Conservation (phyloP, 371 early-diverging fungal species). For the Chytridium lagenaria region DNA sequence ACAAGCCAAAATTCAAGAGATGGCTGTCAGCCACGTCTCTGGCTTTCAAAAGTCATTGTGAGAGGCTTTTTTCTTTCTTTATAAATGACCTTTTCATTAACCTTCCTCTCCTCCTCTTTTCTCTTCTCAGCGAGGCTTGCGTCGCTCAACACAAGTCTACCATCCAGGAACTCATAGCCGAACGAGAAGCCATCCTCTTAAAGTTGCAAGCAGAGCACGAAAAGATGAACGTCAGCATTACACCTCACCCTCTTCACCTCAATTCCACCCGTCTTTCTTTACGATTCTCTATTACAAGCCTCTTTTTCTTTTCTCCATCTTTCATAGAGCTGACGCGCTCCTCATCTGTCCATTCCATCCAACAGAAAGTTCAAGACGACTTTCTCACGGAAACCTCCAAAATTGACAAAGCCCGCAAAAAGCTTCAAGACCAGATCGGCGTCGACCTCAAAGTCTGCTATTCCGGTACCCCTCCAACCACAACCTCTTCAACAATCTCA, state of each 20-base stretch:
- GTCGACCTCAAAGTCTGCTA: constrained; percentile 5
- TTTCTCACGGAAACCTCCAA: background rate
- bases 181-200: background rate
- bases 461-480: background rate
- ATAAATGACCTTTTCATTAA: background rate
- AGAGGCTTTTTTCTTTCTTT: background rate
- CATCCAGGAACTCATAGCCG: background rate
- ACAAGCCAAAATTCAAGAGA: constrained; percentile 12
- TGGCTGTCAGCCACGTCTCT: constrained; percentile 9
- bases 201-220: constrained; percentile 14
- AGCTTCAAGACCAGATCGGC: background rate
- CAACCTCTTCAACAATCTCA: background rate
- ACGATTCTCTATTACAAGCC: background rate
- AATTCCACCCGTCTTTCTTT: no score
- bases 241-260: background rate
- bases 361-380: constrained; percentile 6
- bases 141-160: background rate
- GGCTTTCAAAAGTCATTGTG: constrained; percentile 11
- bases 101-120: background rate
- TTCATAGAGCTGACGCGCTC: background rate
- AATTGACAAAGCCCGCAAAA: background rate
- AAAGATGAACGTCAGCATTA: background rate
- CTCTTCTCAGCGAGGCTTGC: background rate
- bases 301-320: background rate
- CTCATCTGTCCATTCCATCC: background rate